Conservation (phyloP, 768 basidiomycete genomes). For the Macrolepiota albuminosa region DNA sequence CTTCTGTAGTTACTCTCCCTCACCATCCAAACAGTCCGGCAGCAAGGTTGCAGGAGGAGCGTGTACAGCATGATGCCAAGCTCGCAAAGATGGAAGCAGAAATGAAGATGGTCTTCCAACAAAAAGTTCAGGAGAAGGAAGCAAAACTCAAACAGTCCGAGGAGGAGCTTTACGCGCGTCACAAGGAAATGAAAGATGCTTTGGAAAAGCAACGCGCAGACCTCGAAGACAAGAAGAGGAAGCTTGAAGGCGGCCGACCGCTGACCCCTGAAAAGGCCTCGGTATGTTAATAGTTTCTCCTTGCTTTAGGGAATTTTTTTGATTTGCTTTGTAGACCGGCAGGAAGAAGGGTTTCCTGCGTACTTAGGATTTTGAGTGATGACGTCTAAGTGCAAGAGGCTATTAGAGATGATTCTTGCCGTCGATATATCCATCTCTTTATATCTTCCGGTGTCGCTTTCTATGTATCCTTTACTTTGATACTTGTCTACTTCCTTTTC, state of each 20-base stretch:
- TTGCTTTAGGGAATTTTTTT: slow-evolving; percentile 6
- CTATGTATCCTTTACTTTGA: slow-evolving; percentile 36
- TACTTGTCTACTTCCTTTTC: slow-evolving; percentile 26
- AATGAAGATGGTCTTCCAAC: slow-evolving; percentile 99
- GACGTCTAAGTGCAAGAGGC: slow-evolving; percentile 24
- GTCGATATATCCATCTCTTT: slow-evolving; percentile 23
- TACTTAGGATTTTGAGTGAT: slow-evolving; percentile 33
- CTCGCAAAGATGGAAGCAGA: slow-evolving; percentile 99
- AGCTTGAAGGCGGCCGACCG: slow-evolving; percentile 90
- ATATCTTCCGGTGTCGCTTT: slow-evolving; percentile 23
- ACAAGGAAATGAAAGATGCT: slow-evolving; percentile 99
- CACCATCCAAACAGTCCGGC: slow-evolving; percentile 64
- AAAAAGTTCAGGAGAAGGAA: slow-evolving; percentile 99
- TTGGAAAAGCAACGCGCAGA: slow-evolving; percentile 94
- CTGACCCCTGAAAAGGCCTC: slow-evolving; percentile 91
- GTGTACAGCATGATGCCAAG: slow-evolving; percentile 93
- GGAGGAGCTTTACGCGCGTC: slow-evolving; percentile 97
- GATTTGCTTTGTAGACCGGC: slow-evolving; percentile 36
- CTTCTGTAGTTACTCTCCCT: slow-evolving; percentile 3
- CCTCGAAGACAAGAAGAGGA: slow-evolving; percentile 97
- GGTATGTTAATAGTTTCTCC: slow-evolving; percentile 41
- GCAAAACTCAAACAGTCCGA: slow-evolving; percentile 98
- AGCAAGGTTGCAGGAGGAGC: slow-evolving; percentile 93
- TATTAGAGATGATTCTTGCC: slow-evolving; percentile 22
- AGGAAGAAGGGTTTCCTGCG: slow-evolving; percentile 78